Base-by-base conservation (phyloP, 1,284 basidiomycete species). In the Marasmius oreades region DNA sequence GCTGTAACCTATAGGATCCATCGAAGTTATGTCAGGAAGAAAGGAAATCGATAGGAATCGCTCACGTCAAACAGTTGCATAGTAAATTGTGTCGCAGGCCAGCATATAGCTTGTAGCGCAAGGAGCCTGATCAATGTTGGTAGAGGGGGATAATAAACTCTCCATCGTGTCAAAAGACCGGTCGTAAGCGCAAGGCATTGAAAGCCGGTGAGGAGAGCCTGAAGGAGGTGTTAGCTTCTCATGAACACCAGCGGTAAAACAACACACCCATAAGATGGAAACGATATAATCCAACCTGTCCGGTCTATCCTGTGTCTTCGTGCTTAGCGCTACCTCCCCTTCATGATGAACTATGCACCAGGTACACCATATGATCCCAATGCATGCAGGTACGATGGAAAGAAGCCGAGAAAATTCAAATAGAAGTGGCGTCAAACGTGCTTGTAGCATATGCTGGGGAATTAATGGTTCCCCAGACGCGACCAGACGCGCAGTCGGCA, bases 81-180 rank as follows among this genome's bases (percentile, higher is more conserved):
- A 1, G 88, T 92, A 34, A 90, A 69, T 58, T 92, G 88, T 6
- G 92, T 93, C 8, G 91, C 86, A 2, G 91, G 90, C 92, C 92
- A 94, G 69, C 91, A 90, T 58, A 93, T 92, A 7, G 89, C 88
- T 70, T 94, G 92, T 1, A 94, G 74, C 0, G 88, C 90, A 47
- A 93, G 78, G 2, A 94, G 82, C 10, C 92, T 85, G 64, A 94
- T 89, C 53, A 94, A 81, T 2, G 92, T 90, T 1, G 92, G 79
- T 24, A 91, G 72, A 1, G 90, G 86, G 0, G 88, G 80, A 64
- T 94, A 94, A 71, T 93, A 93, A 0, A 88, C 78, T 37, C 83
- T 78, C 92, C 92, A 94, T 44, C 92, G 83, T 18, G 82, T 82
- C 37, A 93, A 75, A 1, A 94, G 81, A 20, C 92, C 89, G 0